Evolutionary conservation across 176 grass and related monocot species (phyloP), one percentile per base, ranked within the genome.

Genomic region (Bonia amplexicaulis): DNA sequence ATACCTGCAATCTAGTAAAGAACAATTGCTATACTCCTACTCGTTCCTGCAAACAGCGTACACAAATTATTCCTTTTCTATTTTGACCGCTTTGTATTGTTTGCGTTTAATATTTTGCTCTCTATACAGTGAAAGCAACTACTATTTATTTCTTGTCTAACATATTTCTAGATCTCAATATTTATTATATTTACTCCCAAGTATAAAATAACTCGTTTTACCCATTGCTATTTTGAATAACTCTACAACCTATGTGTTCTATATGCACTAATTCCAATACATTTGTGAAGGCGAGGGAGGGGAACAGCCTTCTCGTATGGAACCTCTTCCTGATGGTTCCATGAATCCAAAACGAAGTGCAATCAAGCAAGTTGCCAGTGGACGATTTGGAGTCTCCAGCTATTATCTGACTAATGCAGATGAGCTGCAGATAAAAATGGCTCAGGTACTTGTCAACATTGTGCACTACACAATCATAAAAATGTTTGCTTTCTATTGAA

Each of bases 401-500:
- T 99, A 94, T 83, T 99, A 99, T 77, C 82, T 99, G 48, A 99
- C 93, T 60, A 96, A 99, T 78, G 96, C 96, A 22, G 96, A 99
- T 88, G 96, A 96, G 88, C 93, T 99, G 62, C 96, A 99, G 96
- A 99, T 99, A 79, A 99, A 99, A 88, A 99, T 99, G 96, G 96
- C 96, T 57, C 96, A 99, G 96, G 96, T 99, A 96, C 41, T 71
- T 76, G 65, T 57, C 67, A 61, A 40, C 27, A 53, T 48, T 85
- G 35, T 66, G 48, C 73, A 57, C 25, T 84, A 73, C 19, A 17
- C 20, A 69, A 12, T 25, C 55, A 86, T 52, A 67, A 67, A 52
- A 66, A 82, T 73, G 27, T 25, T 81, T 78, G 26, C 35, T 69
- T 12, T 25, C 31, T 83, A 45, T 85, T 73, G 48, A 90, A 86